Percentiles rank a stretch among this genome's conserved stretches.
Evolutionary conservation across 306 rosid species (phyloP).

Genomic region (Macrotyloma uniflorum): DNA sequence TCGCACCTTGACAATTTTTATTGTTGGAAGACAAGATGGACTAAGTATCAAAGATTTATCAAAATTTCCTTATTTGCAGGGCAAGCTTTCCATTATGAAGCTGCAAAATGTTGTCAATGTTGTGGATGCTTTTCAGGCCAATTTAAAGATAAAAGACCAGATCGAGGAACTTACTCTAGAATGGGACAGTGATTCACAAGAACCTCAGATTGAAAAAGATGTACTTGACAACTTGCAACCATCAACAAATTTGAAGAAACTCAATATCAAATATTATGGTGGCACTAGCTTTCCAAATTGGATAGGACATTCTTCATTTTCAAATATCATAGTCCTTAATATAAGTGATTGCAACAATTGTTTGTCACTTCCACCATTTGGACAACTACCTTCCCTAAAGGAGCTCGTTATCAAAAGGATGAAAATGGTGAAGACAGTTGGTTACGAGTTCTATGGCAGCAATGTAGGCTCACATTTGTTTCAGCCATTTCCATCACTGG

Average conservation of each 20-base stretch:
- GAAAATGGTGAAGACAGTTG: neutral
- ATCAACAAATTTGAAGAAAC: constrained; percentile 2
- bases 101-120: constrained; percentile 11
- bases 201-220: neutral
- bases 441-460: neutral
- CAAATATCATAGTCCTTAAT: neutral
- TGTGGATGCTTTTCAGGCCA: neutral
- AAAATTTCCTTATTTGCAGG: neutral
- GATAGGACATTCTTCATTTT: constrained; percentile 16
- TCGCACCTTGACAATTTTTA: neutral
- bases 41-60: neutral
- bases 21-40: constrained; percentile 11
- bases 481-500: constrained; percentile 8
- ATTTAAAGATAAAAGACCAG: neutral
- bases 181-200: neutral
- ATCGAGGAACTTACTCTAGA: constrained; percentile 3
- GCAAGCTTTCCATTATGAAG: constrained; percentile 9
- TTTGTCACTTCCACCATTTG: neutral
- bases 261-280: neutral
- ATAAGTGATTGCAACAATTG: constrained; percentile 13
- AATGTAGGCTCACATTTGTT: neutral
- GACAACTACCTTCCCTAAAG: neutral
- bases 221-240: neutral
- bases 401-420: neutral
- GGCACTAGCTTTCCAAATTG: constrained; percentile 3